Conservation (phyloP, 305 asterid species). For the Fraxinus xanthoxyloides region DNA sequence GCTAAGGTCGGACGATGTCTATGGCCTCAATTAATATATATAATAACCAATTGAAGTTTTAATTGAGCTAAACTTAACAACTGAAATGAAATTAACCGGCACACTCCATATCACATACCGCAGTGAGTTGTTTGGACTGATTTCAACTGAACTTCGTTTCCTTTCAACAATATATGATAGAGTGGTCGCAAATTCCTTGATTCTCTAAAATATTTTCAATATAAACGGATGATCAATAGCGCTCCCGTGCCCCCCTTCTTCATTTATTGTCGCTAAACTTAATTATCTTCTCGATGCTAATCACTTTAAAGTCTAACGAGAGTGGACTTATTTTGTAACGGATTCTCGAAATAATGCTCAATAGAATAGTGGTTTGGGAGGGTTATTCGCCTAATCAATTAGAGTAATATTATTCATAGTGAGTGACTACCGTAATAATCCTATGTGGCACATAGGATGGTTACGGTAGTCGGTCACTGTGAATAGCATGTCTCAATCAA, state of each 20-base stretch:
- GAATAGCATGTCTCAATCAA: neutral
- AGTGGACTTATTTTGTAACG: neutral
- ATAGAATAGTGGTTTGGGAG: neutral
- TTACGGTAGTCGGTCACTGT: no score
- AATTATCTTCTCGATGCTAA: neutral
- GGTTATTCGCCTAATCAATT: neutral
- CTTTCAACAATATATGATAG: neutral
- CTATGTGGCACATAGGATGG: no score
- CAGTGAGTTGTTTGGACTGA: neutral
- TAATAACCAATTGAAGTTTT: no score
- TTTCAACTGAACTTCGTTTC: neutral
- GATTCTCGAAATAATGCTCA: neutral
- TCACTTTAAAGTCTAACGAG: neutral
- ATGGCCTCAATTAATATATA: no score
- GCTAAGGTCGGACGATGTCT: conserved; percentile 75
- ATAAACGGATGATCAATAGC: neutral
- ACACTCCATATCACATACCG: neutral
- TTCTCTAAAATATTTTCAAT: neutral
- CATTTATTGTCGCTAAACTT: neutral
- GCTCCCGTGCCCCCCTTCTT: neutral
- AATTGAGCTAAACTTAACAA: neutral
- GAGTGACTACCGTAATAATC: no score
- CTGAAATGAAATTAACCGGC: neutral
- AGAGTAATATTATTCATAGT: no score
- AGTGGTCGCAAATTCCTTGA: neutral